Evolutionary conservation across 176 grass and related monocot genomes (phyloP).

Genomic region (Bothriochloa decipiens): DNA sequence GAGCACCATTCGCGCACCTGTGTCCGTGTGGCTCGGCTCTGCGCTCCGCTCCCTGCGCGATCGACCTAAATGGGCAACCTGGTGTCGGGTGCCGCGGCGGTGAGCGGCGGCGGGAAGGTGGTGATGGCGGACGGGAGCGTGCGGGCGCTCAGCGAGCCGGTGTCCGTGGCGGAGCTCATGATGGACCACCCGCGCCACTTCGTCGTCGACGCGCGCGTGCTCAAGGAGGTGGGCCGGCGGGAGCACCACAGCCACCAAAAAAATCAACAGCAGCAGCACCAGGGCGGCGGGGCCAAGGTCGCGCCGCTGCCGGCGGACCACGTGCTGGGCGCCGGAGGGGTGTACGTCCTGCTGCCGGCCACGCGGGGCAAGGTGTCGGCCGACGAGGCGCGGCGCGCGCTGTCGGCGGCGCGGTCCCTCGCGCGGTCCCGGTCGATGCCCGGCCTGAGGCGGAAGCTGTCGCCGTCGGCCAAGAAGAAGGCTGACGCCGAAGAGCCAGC

Average conservation of each 20-base stretch:
- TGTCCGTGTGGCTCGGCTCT: background rate
- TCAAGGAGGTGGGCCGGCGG: slow-evolving; percentile 29
- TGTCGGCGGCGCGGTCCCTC: slow-evolving; percentile 62
- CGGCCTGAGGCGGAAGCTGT: slow-evolving; percentile 46
- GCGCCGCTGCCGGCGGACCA: slow-evolving; percentile 82
- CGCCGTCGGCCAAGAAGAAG: slow-evolving; percentile 26
- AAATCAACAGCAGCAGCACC: too few species aligned
- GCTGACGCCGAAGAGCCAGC: background rate
- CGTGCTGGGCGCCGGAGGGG: slow-evolving; percentile 61
- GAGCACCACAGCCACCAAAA: background rate
- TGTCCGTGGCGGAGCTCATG: slow-evolving; percentile 91
- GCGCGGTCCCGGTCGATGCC: slow-evolving; percentile 52
- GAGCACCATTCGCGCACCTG: slow-evolving; percentile 23
- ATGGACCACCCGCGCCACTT: slow-evolving; percentile 89
- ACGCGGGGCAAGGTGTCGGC: slow-evolving; percentile 67
- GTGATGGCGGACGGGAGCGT: slow-evolving; percentile 79
- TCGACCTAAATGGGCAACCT: slow-evolving; percentile 67
- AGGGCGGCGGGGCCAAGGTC: slow-evolving; percentile 42
- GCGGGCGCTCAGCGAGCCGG: slow-evolving; percentile 62
- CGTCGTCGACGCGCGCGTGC: slow-evolving; percentile 73
- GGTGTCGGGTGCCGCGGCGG: slow-evolving; percentile 38
- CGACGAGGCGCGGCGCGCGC: slow-evolving; percentile 66
- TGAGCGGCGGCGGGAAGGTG: slow-evolving; percentile 62
- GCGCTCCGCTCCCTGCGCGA: background rate
- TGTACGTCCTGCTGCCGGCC: slow-evolving; percentile 79